Base-by-base conservation (phyloP, 2,329 filamentous ascomycete species). In the Ambrosiella cleistominuta region DNA sequence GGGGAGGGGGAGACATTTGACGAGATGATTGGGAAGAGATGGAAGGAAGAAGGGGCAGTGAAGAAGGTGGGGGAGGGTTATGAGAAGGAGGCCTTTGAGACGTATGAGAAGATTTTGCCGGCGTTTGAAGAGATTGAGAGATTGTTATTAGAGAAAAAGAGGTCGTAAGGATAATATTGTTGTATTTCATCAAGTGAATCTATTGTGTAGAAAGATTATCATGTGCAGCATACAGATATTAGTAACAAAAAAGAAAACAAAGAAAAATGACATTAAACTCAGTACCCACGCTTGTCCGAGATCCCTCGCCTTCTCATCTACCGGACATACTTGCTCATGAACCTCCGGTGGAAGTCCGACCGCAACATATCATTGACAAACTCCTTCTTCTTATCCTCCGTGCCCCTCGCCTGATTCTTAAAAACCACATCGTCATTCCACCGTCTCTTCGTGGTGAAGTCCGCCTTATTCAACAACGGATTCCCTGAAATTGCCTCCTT, bases 351-450 rank as follows among this genome's bases (percentile, higher is more conserved):
- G 70, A 98, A 98, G 70, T 98, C 93, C 37, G 89, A 96, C 62
- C 91, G 83, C 62, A 97, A 73, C 66, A 95, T 76, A 71, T 97
- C 86, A 83, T 98, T 98, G 70, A 98, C 90, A 72, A 98, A 98
- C 70, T 95, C 90, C 74, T 91, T 94, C 74, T 89, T 81, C 74
- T 85, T 90, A 62, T 96, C 88, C 67, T 97, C 91, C 0, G 90
- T 95, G 7, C 91, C 93, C 60, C 93, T 80, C 39, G 91, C 93
- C 72, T 98, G 93, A 70, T 98, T 98, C 75, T 95, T 97, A 74
- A 98, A 98, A 2, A 98, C 90, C 11, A 98, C 93, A 68, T 98
- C 93, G 66, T 98, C 93, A 65, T 98, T 93, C 93, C 93, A 98
- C 64, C 90, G 75, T 64, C 88, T 76, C 77, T 95, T 96, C 66